Conservation (phyloP, 495 filamentous ascomycete genomes). For the Oleoguttula mirabilis region DNA sequence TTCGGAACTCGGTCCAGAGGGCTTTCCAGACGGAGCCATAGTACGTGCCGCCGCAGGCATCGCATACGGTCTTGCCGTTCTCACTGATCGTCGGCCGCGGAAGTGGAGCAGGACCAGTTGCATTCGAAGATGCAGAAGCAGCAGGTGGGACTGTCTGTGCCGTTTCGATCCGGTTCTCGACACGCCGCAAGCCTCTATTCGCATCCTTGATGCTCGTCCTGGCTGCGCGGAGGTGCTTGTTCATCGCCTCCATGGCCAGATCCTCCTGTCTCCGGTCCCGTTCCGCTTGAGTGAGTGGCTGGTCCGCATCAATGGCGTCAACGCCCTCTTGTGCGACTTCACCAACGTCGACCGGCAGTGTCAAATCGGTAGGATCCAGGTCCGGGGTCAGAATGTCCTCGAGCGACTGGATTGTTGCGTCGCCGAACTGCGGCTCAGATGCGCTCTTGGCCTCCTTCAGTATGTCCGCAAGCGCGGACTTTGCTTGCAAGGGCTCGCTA, state of each 20-base stretch:
- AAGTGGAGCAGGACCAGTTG: no score
- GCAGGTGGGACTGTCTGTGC: constrained; percentile 4
- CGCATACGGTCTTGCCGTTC: constrained; percentile 2
- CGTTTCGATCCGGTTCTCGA: constrained; percentile 26
- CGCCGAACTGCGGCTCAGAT: constrained; percentile 32
- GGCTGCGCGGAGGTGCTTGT: constrained; percentile 24
- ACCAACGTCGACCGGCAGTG: constrained; percentile 2
- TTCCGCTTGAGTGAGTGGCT: constrained; percentile 20
- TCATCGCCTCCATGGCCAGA: constrained; percentile 27
- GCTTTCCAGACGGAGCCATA: constrained; percentile 4
- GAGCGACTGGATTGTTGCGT: constrained; percentile 52
- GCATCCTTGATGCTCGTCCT: constrained; percentile 30
- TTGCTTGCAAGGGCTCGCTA: constrained; percentile 11
- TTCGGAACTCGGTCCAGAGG: constrained; percentile 11
- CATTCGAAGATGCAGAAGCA: no score
- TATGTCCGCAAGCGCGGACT: constrained; percentile 36
- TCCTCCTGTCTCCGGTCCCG: constrained; percentile 27
- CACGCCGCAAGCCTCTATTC: constrained; percentile 25
- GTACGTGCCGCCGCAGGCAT: constrained; percentile 10
- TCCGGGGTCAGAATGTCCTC: constrained; percentile 38
- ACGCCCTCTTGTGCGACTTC: neutral
- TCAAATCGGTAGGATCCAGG: constrained; percentile 14
- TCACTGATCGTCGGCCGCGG: neutral
- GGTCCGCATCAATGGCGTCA: constrained; percentile 1
- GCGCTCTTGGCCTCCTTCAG: constrained; percentile 37